These are phyloP conservation scores for Yamadazyma sp. DNA, from an alignment of 1,139 yeast genomes.

Conservation along the genomic window DNA sequence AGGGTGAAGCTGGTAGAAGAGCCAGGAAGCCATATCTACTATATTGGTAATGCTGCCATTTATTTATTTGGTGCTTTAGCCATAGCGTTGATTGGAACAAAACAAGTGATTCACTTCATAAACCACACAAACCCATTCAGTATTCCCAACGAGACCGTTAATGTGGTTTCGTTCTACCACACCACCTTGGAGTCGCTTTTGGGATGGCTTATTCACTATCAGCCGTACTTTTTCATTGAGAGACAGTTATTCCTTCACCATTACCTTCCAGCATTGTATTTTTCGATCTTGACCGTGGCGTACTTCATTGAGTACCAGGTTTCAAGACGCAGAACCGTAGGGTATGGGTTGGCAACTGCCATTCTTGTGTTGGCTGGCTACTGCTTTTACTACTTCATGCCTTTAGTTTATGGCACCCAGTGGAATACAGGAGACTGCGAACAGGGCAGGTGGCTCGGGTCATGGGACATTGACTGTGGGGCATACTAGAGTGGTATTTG, in stretches of 20 bases:
- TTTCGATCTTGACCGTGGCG: constrained; percentile 31
- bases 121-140: constrained; percentile 35
- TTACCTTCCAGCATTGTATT: constrained; percentile 38
- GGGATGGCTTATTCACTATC: constrained; percentile 39
- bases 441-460: constrained; percentile 27
- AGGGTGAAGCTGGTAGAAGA: constrained; percentile 20
- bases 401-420: constrained; percentile 34
- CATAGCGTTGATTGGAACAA: constrained; percentile 20
- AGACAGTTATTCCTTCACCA: constrained; percentile 40
- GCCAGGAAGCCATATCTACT: constrained; percentile 31
- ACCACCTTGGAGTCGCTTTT: constrained; percentile 25
- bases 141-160: constrained; percentile 16
- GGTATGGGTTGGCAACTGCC: constrained; percentile 17
- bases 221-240: constrained; percentile 33
- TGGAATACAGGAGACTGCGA: constrained; percentile 34
- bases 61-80: constrained; percentile 29
- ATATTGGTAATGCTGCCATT: constrained; percentile 37
- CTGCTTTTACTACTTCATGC: constrained; percentile 25
- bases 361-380: constrained; percentile 15
- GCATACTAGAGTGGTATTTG: too few species aligned
- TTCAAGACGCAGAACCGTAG: constrained; percentile 19
- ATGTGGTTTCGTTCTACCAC: constrained; percentile 19
- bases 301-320: constrained; percentile 34
- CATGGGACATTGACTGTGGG: constrained; percentile 40
- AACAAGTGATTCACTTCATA: constrained; percentile 21